Base-by-base conservation (phyloP, 1,284 basidiomycete genomes). In the Fomitopsis betulina region DNA sequence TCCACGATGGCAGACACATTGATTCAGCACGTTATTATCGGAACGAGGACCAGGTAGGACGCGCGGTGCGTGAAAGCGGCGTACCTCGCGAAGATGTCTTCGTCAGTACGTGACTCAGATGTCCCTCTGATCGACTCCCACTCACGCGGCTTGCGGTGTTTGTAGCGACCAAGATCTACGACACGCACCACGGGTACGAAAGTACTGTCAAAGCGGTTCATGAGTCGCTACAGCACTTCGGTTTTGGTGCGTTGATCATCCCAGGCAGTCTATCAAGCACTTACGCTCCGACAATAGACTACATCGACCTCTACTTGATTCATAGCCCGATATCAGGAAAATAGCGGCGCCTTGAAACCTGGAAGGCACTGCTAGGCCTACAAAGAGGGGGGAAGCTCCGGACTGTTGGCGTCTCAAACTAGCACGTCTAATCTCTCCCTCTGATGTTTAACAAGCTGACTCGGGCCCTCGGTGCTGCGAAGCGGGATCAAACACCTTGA, bases 401-500 rank as follows among this genome's bases (percentile, higher is more conserved):
- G 59, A 74, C 75, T 32, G 79, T 85, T 21, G 86, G 86, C 1
- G 86, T 89, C 12, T 84, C 81, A 5, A 89, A 89, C 70, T 89
- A 78, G 82, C 84, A 60, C 57, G 77, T 65, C 13, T 9, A 3
- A 10, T 37, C 35, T 10, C 35, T 37, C 8, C 3, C 27, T 30
- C 27, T 30, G 27, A 30, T 30, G 27, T 4, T 4, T 7, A 4
- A 30, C 27, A 30, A 30, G 27, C 27, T 30, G 27, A 30, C 27
- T 8, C 27, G 8, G 27, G 27, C 5, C 27, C 27, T 30, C 27
- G 27, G 8, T 30, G 27, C 19, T 89, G 91, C 89, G 86, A 10
- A 92, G 89, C 66, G 82, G 82, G 9, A 73, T 89, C 40, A 81
- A 85, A 54, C 93, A 96, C 68, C 79, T 96, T 8, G 81, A 91